Evolutionary conservation across 2,329 filamentous ascomycete genomes (phyloP).

Genomic region (Aspergillus aculeatus): DNA sequence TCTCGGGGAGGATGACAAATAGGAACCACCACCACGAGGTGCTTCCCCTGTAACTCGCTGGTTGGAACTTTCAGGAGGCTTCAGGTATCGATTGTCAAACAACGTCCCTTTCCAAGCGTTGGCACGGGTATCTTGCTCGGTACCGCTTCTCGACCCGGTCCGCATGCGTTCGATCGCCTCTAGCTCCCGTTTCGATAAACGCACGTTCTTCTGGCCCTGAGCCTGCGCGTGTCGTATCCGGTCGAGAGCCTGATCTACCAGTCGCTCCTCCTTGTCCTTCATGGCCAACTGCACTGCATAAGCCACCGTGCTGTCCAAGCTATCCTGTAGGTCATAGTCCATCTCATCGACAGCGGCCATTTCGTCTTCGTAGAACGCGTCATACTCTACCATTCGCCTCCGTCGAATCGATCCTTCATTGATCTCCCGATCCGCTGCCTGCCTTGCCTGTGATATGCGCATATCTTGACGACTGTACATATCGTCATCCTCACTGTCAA

Average conservation of each 20-base stretch:
- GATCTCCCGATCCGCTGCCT: slow-evolving; percentile 32
- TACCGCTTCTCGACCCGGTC: slow-evolving; percentile 47
- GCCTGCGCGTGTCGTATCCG: slow-evolving; percentile 76
- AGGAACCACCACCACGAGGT: slow-evolving; percentile 18
- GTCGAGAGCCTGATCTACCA: slow-evolving; percentile 75
- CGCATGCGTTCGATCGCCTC: slow-evolving; percentile 73
- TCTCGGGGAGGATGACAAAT: slow-evolving; percentile 12
- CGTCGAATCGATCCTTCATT: slow-evolving; percentile 36
- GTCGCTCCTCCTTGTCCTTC: slow-evolving; percentile 67
- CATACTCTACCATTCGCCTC: slow-evolving; percentile 38
- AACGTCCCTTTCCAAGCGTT: slow-evolving; percentile 10
- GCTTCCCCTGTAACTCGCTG: slow-evolving; percentile 16
- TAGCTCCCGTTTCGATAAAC: slow-evolving; percentile 75
- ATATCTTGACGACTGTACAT: slow-evolving; percentile 30
- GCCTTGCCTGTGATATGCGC: slow-evolving; percentile 25
- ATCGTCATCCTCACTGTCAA: slow-evolving; percentile 42
- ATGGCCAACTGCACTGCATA: slow-evolving; percentile 55
- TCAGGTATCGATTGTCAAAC: slow-evolving; percentile 17
- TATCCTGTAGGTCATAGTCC: slow-evolving; percentile 55
- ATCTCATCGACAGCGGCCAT: slow-evolving; percentile 46
- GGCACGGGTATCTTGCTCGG: slow-evolving; percentile 19
- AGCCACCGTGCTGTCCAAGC: slow-evolving; percentile 45
- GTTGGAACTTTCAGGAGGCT: slow-evolving; percentile 24
- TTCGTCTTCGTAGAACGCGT: slow-evolving; percentile 49
- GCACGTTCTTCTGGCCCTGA: slow-evolving; percentile 74